A percentile compares a stretch with the other conserved stretches of the same genome.
These are phyloP conservation scores for Salix suchowensis DNA, from an alignment of 345 rosid species.

Conservation along the genomic window DNA sequence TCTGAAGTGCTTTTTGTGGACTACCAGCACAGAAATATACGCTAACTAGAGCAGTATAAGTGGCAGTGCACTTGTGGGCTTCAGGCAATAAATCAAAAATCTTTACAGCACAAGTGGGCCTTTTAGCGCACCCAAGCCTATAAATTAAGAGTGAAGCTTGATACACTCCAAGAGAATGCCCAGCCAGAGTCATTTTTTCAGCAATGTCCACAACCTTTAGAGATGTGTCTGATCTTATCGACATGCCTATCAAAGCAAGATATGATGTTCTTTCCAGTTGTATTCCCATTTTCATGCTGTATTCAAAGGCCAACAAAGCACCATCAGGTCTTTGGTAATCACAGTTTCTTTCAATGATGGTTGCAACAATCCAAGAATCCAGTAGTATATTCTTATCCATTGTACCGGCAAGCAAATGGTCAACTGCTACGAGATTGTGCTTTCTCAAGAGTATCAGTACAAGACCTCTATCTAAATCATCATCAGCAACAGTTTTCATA, in stretches of 20 bases:
- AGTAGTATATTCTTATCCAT: slow-evolving; percentile 33
- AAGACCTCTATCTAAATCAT: slow-evolving; percentile 44
- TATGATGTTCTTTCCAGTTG: slow-evolving; percentile 49
- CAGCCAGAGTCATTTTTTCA: slow-evolving; percentile 47
- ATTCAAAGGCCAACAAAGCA: slow-evolving; percentile 60
- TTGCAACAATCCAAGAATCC: slow-evolving; percentile 46
- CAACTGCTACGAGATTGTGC: slow-evolving; percentile 57
- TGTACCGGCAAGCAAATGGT: slow-evolving; percentile 41
- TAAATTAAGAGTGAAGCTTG: slow-evolving; percentile 55
- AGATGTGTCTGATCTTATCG: slow-evolving; percentile 43
- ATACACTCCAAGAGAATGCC: slow-evolving; percentile 58
- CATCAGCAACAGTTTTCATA: slow-evolving; percentile 13
- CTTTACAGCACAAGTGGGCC: slow-evolving; percentile 58
- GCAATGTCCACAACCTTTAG: slow-evolving; percentile 42
- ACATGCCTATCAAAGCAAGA: slow-evolving; percentile 52
- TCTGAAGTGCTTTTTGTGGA: slow-evolving; percentile 62
- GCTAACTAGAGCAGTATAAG: slow-evolving; percentile 63
- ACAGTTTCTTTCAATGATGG: slow-evolving; percentile 45
- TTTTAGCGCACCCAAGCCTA: slow-evolving; percentile 68
- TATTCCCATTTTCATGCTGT: slow-evolving; percentile 46
- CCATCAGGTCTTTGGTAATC: slow-evolving; percentile 38
- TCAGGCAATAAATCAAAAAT: slow-evolving; percentile 57
- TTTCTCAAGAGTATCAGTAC: slow-evolving; percentile 52
- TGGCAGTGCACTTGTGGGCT: slow-evolving; percentile 55
- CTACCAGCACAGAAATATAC: slow-evolving; percentile 71